These are phyloP conservation scores for Daldinia decipiens DNA, from an alignment of 495 filamentous ascomycete species.

Conservation along the genomic window DNA sequence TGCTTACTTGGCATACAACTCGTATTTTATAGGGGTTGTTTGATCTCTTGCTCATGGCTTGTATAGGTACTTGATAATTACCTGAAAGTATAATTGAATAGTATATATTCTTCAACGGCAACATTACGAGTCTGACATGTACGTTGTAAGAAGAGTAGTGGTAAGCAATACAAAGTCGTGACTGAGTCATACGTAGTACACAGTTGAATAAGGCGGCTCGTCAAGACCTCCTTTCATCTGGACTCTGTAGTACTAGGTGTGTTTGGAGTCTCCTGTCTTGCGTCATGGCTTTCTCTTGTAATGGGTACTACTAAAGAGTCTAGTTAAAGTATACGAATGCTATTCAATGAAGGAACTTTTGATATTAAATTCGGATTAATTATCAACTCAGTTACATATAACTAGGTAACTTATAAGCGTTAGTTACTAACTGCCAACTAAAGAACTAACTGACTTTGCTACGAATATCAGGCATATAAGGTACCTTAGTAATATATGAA, in stretches of 20 bases:
- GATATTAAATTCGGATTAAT: neutral
- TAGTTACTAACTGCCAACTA: too few species aligned
- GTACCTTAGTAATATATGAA: too few species aligned
- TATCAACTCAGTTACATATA: neutral
- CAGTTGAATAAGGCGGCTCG: neutral
- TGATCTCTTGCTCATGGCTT: too few species aligned
- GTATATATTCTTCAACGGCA: too few species aligned
- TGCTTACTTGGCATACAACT: too few species aligned
- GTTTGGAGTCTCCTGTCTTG: neutral
- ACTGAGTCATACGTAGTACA: slow-evolving; percentile 1
- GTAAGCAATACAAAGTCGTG: neutral
- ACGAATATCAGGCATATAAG: neutral
- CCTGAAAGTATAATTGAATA: too few species aligned
- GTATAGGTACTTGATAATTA: too few species aligned
- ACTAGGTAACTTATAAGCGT: neutral
- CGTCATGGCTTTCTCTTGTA: neutral
- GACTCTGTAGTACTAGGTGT: neutral
- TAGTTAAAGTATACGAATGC: neutral
- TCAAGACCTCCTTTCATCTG: neutral
- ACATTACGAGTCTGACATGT: too few species aligned
- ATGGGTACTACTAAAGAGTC: neutral
- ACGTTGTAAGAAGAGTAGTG: neutral
- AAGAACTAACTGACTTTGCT: neutral
- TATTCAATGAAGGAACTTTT: neutral
- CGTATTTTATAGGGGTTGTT: too few species aligned